Evolutionary conservation across 371 early-diverging fungal genomes (phyloP).

Genomic region (Blakeslea trispora): DNA sequence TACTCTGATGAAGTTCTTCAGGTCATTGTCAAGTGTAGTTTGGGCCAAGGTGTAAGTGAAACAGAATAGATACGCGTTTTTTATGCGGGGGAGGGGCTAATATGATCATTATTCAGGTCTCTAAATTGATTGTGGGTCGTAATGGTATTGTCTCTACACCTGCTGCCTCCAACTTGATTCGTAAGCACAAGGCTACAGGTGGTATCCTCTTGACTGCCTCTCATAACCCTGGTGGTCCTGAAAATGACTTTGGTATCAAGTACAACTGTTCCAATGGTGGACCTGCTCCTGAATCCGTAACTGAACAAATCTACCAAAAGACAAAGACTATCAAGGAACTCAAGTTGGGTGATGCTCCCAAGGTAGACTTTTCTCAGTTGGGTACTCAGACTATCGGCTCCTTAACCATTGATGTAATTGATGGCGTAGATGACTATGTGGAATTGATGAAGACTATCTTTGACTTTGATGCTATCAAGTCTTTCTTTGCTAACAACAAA

Average conservation of each 20-base stretch:
- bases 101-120: no score
- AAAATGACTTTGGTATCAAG: conserved; percentile 98
- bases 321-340: conserved; percentile 74
- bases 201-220: conserved; percentile 96
- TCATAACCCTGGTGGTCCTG: conserved; percentile 98
- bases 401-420: conserved; percentile 84
- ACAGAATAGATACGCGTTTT: conserved; percentile 11
- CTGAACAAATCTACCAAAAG: conserved; percentile 85
- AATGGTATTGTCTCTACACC: conserved; percentile 94
- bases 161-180: conserved; percentile 94
- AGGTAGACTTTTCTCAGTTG: conserved; percentile 77
- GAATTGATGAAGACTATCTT: conserved; percentile 87
- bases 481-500: conserved; percentile 70
- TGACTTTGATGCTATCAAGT: conserved; percentile 81
- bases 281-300: conserved; percentile 94
- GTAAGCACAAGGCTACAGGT: conserved; percentile 84
- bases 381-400: conserved; percentile 61
- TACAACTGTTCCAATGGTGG: conserved; percentile 96
- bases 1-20: conserved; percentile 85
- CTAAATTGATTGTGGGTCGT: conserved; percentile 88
- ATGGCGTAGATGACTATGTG: conserved; percentile 90
- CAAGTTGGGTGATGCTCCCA: conserved; percentile 67
- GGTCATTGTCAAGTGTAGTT: conserved; percentile 85
- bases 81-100: no score
- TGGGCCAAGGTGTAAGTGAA: conserved; percentile 79